Percentiles rank a stretch among this genome's conserved stretches.
phyloP scores from a whole-genome alignment of 768 basidiomycete species.

The Phaeolepiota aurea region DNA sequence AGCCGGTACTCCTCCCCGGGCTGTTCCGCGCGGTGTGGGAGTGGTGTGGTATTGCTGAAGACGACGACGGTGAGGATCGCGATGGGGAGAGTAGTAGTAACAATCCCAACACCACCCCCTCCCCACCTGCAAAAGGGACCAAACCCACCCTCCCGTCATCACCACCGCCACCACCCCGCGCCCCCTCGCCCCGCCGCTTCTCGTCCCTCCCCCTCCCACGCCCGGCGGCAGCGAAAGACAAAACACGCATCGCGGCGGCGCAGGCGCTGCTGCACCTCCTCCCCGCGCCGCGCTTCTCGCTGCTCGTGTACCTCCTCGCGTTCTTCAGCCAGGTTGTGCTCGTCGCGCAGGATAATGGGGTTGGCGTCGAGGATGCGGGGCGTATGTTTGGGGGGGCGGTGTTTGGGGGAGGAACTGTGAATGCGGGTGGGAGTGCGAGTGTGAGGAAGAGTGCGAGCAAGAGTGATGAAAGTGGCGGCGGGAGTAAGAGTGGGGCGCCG shows the following conservation, averaged over 20 bases:
- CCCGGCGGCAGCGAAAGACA: conserved; percentile 10
- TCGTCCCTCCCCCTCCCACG: conserved; percentile 12
- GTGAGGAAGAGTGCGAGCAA: conserved; percentile 2
- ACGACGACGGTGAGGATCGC: conserved; percentile 2
- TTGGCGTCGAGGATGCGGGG: conserved; percentile 20
- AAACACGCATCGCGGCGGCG: conserved; percentile 17
- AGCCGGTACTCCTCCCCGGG: conserved; percentile 24
- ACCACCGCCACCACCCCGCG: not conserved
- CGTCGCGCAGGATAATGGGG: conserved; percentile 23
- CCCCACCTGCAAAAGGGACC: not conserved
- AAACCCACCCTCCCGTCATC: not conserved
- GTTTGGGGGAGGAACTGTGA: conserved; percentile 17
- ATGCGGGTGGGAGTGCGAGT: conserved; percentile 1
- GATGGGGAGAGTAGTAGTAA: not conserved
- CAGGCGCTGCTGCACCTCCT: conserved; percentile 32
- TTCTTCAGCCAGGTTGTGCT: conserved; percentile 34
- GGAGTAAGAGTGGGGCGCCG: not conserved
- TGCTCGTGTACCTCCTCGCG: conserved; percentile 35
- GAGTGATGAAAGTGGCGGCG: conserved; percentile 9
- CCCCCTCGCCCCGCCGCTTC: conserved; percentile 3
- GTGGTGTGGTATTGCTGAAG: conserved; percentile 21
- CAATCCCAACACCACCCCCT: not conserved
- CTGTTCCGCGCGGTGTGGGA: conserved; percentile 27
- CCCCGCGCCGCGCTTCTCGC: conserved; percentile 30
- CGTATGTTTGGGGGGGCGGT: conserved; percentile 25